These are phyloP conservation scores for Astraeus odoratus DNA, from an alignment of 768 basidiomycete genomes.

Conservation along the genomic window DNA sequence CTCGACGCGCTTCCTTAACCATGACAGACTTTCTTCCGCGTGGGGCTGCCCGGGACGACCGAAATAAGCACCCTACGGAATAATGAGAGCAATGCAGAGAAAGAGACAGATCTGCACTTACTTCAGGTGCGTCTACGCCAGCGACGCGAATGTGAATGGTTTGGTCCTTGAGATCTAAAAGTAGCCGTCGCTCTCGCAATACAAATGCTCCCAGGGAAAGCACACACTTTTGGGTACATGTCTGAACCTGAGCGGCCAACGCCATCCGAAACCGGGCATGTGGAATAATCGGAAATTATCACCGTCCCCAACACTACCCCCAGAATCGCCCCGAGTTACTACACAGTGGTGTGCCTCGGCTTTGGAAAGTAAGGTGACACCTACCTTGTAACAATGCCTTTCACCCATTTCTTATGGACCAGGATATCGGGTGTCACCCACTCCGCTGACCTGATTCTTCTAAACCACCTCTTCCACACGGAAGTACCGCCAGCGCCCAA, in stretches of 20 bases:
- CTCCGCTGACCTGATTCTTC: slow-evolving; percentile 54
- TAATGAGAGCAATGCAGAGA: background rate
- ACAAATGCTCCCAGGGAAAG: background rate
- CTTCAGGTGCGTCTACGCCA: slow-evolving; percentile 92
- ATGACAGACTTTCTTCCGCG: slow-evolving; percentile 63
- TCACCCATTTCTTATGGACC: slow-evolving; percentile 52
- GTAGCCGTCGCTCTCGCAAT: background rate
- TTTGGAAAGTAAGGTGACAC: slow-evolving; percentile 8
- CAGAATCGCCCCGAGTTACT: background rate
- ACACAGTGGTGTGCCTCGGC: background rate
- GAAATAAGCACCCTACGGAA: slow-evolving; percentile 65
- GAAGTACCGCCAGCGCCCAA: slow-evolving; percentile 2
- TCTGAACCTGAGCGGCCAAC: slow-evolving; percentile 67
- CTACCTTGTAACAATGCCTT: slow-evolving; percentile 74
- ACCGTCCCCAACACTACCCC: slow-evolving; percentile 67
- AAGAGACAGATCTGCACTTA: slow-evolving; percentile 18
- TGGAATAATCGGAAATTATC: slow-evolving; percentile 87
- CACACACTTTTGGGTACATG: slow-evolving; percentile 59
- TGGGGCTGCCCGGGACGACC: slow-evolving; percentile 75
- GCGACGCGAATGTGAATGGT: slow-evolving; percentile 87
- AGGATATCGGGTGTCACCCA: slow-evolving; percentile 61
- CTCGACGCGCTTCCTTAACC: slow-evolving; percentile 53
- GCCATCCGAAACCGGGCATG: slow-evolving; percentile 70
- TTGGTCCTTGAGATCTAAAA: slow-evolving; percentile 62
- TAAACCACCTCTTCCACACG: slow-evolving; percentile 41